These are phyloP conservation scores for Arctium minus DNA, from an alignment of 129 eudicot genomes.

Conservation along the genomic window DNA sequence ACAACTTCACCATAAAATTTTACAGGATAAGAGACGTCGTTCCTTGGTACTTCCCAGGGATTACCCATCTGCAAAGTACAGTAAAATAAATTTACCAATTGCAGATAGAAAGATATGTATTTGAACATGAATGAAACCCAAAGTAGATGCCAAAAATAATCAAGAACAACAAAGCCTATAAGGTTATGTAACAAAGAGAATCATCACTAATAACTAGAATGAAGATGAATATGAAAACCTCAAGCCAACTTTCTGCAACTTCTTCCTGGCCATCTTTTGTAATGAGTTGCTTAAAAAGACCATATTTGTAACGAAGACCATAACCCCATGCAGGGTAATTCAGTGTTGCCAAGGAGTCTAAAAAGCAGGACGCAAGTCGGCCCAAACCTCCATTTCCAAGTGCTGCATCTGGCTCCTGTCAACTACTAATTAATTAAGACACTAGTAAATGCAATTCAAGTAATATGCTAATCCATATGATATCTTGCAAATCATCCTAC, in stretches of 20 bases:
- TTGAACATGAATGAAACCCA: background rate
- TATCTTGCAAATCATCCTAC: background rate
- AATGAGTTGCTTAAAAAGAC: constrained; percentile 57
- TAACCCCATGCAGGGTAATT: constrained; percentile 80
- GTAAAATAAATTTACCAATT: constrained; percentile 7
- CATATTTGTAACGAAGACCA: constrained; percentile 68
- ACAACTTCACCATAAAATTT: constrained; percentile 66
- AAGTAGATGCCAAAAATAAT: background rate
- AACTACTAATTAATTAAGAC: constrained; percentile 20
- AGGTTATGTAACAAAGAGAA: background rate
- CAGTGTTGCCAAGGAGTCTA: constrained; percentile 64
- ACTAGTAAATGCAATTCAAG: background rate
- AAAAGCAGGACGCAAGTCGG: constrained; percentile 60
- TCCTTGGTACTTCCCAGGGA: constrained; percentile 75
- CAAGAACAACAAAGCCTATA: background rate
- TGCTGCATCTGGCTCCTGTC: constrained; percentile 75
- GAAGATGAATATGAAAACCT: constrained; percentile 29
- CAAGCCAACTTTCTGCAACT: constrained; percentile 76
- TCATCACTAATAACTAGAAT: background rate
- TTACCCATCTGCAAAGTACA: constrained; percentile 50
- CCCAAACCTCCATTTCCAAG: constrained; percentile 77
- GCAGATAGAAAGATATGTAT: background rate
- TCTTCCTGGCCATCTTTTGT: constrained; percentile 79
- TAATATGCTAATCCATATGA: background rate
- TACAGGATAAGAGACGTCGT: constrained; percentile 56